Percentiles rank a stretch among this genome's conserved stretches.
These are phyloP conservation scores for Trametes elegans DNA, from an alignment of 768 basidiomycete species.

Conservation along the genomic window DNA sequence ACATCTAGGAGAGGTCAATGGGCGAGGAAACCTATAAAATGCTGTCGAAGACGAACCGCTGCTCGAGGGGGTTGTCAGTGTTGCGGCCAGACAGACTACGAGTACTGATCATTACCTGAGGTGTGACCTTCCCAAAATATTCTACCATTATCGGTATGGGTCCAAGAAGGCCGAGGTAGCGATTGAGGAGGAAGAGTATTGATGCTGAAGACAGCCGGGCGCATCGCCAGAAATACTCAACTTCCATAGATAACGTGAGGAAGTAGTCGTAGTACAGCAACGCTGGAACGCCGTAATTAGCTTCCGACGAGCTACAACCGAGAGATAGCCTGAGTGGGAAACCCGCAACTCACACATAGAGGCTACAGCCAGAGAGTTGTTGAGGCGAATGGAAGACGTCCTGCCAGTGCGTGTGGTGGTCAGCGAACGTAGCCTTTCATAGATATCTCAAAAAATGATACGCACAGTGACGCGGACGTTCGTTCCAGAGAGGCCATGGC, in stretches of 20 bases:
- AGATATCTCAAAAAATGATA: too few relatives aligned
- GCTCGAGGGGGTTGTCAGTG: neutral
- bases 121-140: neutral
- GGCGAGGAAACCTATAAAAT: neutral
- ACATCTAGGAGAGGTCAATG: neutral
- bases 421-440: too few relatives aligned
- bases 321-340: too few relatives aligned
- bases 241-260: constrained; percentile 42
- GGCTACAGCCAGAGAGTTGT: too few relatives aligned
- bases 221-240: constrained; percentile 43
- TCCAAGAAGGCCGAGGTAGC: constrained; percentile 24
- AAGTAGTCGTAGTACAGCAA: constrained; percentile 44
- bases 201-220: constrained; percentile 17
- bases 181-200: constrained; percentile 21
- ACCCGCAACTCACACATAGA: too few relatives aligned
- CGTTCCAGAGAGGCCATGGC: too few relatives aligned
- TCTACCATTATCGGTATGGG: constrained; percentile 19
- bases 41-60: neutral
- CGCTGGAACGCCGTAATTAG: too few relatives aligned
- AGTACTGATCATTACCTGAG: neutral
- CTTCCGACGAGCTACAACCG: too few relatives aligned
- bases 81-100: neutral
- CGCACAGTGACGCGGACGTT: too few relatives aligned
- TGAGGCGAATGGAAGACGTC: too few relatives aligned
- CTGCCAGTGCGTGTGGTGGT: too few relatives aligned